Evolutionary conservation across 768 basidiomycete genomes (phyloP), one percentile per base, ranked within the genome.

Genomic region (Tubosaeta sp.): DNA sequence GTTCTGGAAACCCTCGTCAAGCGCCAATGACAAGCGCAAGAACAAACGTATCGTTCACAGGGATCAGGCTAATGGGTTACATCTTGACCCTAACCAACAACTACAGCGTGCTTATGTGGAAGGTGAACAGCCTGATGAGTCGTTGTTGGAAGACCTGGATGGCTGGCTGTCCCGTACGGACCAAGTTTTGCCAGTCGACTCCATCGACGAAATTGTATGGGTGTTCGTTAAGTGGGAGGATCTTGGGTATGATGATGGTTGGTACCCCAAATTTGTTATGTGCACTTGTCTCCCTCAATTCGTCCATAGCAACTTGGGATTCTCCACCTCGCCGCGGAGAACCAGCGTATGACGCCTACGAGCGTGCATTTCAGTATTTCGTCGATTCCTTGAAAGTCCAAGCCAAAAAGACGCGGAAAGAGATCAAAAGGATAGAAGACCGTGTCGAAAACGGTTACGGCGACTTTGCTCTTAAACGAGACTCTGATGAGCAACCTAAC

Each of bases 161-260:
- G 78, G 84, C 21, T 90, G 83, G 59, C 35, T 52, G 36, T 47
- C 55, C 6, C 59, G 57, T 30, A 57, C 79, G 78, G 86, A 66
- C 51, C 59, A 34, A 63, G 73, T 18, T 73, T 68, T 47, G 66
- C 73, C 31, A 47, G 65, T 69, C 27, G 69, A 79, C 5, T 76
- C 87, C 58, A 77, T 84, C 25, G 72, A 80, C 34, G 68, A 78
- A 44, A 81, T 95, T 30, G 75, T 83, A 18, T 93, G 89, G 86
- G 82, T 79, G 12, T 94, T 94, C 65, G 75, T 92, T 58, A 99
- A 98, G 67, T 98, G 95, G 95, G 76, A 83, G 39, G 93, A 93
- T 55, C 74, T 97, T 24, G 84, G 87, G n/a, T 96, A 98, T 54
- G 88, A 95, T 19, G 87, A 93, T 75, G 84, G 94, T 90, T 51